Percentiles rank a stretch among this genome's conserved stretches.
Evolutionary conservation across 2,329 filamentous ascomycete species (phyloP).

Genomic region (Cordyceps pruinosa): DNA sequence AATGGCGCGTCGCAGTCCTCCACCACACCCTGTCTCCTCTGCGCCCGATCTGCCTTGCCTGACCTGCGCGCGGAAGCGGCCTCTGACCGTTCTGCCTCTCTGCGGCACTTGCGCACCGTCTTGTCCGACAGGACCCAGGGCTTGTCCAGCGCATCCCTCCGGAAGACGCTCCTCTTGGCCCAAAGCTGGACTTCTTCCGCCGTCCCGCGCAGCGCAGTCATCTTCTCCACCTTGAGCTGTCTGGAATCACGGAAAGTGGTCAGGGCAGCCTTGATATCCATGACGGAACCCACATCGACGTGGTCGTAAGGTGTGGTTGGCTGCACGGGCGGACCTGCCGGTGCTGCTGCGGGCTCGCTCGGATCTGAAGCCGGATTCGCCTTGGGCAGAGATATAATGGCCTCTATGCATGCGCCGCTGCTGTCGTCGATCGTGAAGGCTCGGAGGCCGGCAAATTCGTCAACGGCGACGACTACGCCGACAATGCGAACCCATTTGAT

Average conservation of each 20-base stretch:
- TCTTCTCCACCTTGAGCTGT: slow-evolving; percentile 47
- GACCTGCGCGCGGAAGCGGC: slow-evolving; percentile 11
- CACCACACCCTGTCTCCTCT: neutral
- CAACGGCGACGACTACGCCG: slow-evolving; percentile 60
- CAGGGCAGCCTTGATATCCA: slow-evolving; percentile 51
- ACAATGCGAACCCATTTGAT: slow-evolving; percentile 68
- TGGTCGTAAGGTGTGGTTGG: slow-evolving; percentile 19
- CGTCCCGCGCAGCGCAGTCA: slow-evolving; percentile 43
- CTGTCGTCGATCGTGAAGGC: slow-evolving; percentile 59
- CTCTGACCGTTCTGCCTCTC: slow-evolving; percentile 34
- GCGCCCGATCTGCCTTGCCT: neutral
- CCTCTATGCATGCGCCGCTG: slow-evolving; percentile 52
- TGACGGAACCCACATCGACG: slow-evolving; percentile 45
- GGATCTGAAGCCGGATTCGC: neutral
- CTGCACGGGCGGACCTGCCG: neutral
- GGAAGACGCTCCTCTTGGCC: slow-evolving; percentile 47
- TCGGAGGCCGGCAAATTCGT: slow-evolving; percentile 40
- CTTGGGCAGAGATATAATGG: slow-evolving; percentile 15
- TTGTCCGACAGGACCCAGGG: slow-evolving; percentile 49
- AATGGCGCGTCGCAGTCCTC: neutral
- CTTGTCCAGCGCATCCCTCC: slow-evolving; percentile 39
- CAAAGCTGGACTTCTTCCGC: slow-evolving; percentile 53
- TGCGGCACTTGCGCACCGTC: slow-evolving; percentile 44
- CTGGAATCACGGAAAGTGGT: slow-evolving; percentile 39
- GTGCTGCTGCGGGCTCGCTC: neutral